A percentile compares a stretch with the other conserved stretches of the same genome.
Conservation (phyloP, 192 early-diverging fungal species). For the Chytriomyces sp. region DNA sequence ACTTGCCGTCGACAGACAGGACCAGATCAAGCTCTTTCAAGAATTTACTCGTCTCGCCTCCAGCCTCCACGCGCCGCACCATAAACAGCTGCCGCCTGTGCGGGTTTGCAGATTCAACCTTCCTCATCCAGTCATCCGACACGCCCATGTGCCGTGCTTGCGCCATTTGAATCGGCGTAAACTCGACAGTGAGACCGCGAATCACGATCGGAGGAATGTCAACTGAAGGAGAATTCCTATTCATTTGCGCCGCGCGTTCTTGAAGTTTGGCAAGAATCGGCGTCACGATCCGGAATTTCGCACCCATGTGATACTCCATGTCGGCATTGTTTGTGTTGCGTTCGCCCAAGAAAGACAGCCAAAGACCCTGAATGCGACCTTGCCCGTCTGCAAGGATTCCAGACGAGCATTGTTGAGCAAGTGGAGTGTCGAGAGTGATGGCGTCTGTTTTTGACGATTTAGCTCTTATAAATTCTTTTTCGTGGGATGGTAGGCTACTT, state of each 20-base stretch:
- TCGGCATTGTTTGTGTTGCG: slow-evolving; percentile 65
- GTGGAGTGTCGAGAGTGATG: slow-evolving; percentile 80
- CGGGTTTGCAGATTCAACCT: slow-evolving; percentile 50
- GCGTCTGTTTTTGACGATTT: slow-evolving; percentile 54
- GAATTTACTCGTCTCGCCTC: slow-evolving; percentile 38
- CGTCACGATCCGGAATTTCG: slow-evolving; percentile 33
- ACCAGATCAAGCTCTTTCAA: slow-evolving; percentile 61
- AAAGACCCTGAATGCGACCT: slow-evolving; percentile 73
- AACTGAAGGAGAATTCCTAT: neutral
- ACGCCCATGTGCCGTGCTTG: slow-evolving; percentile 59
- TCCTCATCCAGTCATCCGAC: slow-evolving; percentile 49
- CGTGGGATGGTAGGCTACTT: neutral
- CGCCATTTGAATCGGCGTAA: slow-evolving; percentile 50
- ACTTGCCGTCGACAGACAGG: slow-evolving; percentile 44
- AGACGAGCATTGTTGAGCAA: slow-evolving; percentile 77
- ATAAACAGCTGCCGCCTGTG: slow-evolving; percentile 53
- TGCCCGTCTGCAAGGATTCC: slow-evolving; percentile 72
- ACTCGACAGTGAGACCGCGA: slow-evolving; percentile 54
- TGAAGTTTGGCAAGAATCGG: slow-evolving; percentile 45
- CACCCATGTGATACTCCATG: slow-evolving; percentile 50
- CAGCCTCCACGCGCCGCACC: slow-evolving; percentile 51
- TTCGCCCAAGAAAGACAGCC: slow-evolving; percentile 78
- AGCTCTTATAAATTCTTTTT: too few species aligned
- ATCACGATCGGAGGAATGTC: slow-evolving; percentile 26
- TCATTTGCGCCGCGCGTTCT: slow-evolving; percentile 13